Evolutionary conservation across 225 moss, liverwort and hornwort species (phyloP), one percentile per base, ranked within the genome.

Genomic region (Asterella californica): DNA sequence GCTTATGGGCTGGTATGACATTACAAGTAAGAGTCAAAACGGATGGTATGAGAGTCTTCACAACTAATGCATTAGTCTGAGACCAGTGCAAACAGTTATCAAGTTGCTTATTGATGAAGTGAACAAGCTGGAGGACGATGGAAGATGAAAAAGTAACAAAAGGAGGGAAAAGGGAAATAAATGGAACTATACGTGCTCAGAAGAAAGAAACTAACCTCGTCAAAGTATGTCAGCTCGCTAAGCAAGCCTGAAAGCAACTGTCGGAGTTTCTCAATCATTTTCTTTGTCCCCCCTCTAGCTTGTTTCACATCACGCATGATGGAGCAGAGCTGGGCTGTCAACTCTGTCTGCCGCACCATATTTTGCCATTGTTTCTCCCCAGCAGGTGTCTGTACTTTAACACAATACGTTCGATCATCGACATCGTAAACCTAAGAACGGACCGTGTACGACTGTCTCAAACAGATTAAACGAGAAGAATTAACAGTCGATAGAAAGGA

Each of bases 221-320:
- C 95, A 80, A 95, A 93, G 84, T 93, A 90, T 24, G 91, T 95
- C 66, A 95, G 79, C 86, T 95, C 95, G 82, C 95, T 93, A 25
- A 93, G 91, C 79, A 95, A 88, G 68, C 95, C 95, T 29, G 95
- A 91, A 65, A 95, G 87, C 66, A 95, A 79, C 78, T 85, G 90
- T 46, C 95, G 89, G 70, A 95, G 90, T 83, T 95, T 95, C 82
- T 95, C 95, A 65, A 93, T 91, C 83, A 90, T 95, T 85, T 95
- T 95, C 33, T 87, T 90, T 10, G 88, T 93, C 76, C 91, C 90
- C 78, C 95, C 95, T 83, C 95, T 87, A 15, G 88, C 91, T 80
- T 90, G 93, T 75, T 95, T 95, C 27, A 95, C 95, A 85, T 95
- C 95, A 53, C 95, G 90, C 95, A 93, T 95, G 54, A 93, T 95